Evolutionary conservation across 2,329 filamentous ascomycete species (phyloP).

Genomic region (Rachicladosporium sp.): DNA sequence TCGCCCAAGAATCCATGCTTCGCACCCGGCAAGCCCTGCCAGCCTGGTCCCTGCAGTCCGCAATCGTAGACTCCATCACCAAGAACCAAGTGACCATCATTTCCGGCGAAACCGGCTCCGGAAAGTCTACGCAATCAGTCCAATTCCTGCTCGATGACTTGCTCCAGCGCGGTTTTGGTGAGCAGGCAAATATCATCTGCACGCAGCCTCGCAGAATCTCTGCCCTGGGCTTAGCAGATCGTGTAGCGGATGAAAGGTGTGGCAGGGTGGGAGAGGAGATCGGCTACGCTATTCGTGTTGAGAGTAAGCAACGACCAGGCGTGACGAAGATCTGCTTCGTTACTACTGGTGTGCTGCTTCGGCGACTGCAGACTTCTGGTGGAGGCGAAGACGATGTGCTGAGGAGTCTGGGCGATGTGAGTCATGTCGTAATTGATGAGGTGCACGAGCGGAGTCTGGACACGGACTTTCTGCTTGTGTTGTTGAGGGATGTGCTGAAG

Average conservation of each 20-base stretch:
- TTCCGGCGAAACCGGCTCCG: constrained; percentile 93
- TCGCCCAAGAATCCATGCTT: constrained; percentile 64
- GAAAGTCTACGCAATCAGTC: constrained; percentile 92
- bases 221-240: constrained; percentile 82
- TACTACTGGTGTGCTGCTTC: constrained; percentile 83
- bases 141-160: constrained; percentile 92
- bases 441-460: constrained; percentile 92
- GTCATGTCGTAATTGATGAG: constrained; percentile 93
- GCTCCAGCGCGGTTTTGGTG: constrained; percentile 62
- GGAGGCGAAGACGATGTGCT: constrained; percentile 68
- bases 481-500: constrained; percentile 70
- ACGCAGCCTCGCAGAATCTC: constrained; percentile 93
- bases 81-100: constrained; percentile 86
- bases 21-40: constrained; percentile 61
- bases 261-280: constrained; percentile 72
- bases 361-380: constrained; percentile 81
- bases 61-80: constrained; percentile 63
- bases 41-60: constrained; percentile 72
- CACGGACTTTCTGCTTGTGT: constrained; percentile 82
- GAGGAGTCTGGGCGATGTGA: constrained; percentile 74
- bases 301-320: constrained; percentile 59
- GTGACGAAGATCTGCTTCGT: constrained; percentile 88
- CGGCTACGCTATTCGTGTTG: constrained; percentile 82
- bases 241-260: constrained; percentile 86
- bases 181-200: constrained; percentile 77